phyloP scores from a whole-genome alignment of 2,329 filamentous ascomycete species.

The Aspergillus spinulosporus region DNA sequence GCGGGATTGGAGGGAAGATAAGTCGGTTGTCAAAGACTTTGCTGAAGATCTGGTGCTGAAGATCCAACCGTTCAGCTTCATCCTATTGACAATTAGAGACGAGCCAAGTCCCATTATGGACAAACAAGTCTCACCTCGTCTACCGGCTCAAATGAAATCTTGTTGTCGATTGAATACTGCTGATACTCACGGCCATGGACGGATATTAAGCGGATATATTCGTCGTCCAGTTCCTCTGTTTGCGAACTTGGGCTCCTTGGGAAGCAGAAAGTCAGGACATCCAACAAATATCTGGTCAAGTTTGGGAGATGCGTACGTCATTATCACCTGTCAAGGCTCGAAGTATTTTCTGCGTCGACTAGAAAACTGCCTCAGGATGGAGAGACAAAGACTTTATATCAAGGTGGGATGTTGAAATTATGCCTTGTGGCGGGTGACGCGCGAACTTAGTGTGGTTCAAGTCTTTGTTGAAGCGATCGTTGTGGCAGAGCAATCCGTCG shows the following conservation, averaged over 20 bases:
- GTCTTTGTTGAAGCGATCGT: conserved; percentile 31
- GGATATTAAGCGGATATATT: conserved; percentile 59
- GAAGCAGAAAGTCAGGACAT: conserved; percentile 29
- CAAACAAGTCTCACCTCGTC: conserved; percentile 60
- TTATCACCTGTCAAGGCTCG: conserved; percentile 21
- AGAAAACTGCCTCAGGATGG: conserved; percentile 6
- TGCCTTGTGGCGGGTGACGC: conserved; percentile 16
- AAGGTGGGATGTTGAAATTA: conserved; percentile 11
- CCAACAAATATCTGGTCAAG: conserved; percentile 9
- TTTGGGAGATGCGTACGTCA: conserved; percentile 31
- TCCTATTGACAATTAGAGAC: conserved; percentile 50
- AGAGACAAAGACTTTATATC: conserved; percentile 2
- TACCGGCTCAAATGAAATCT: conserved; percentile 66
- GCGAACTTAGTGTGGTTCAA: conserved; percentile 23
- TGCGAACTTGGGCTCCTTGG: conserved; percentile 47
- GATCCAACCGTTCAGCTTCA: conserved; percentile 65
- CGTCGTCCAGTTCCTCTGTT: conserved; percentile 56
- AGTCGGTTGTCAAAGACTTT: conserved; percentile 66
- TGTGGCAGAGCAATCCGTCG: conserved; percentile 20
- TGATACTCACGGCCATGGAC: conserved; percentile 68
- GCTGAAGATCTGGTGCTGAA: conserved; percentile 63
- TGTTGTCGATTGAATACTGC: conserved; percentile 64
- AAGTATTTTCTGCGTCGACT: background rate
- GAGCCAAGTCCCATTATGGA: conserved; percentile 13
- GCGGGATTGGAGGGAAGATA: conserved; percentile 67